Percentiles rank a stretch among this genome's conserved stretches.
Conservation (phyloP, 2,329 filamentous ascomycete genomes). For the Calycina herbarum region DNA sequence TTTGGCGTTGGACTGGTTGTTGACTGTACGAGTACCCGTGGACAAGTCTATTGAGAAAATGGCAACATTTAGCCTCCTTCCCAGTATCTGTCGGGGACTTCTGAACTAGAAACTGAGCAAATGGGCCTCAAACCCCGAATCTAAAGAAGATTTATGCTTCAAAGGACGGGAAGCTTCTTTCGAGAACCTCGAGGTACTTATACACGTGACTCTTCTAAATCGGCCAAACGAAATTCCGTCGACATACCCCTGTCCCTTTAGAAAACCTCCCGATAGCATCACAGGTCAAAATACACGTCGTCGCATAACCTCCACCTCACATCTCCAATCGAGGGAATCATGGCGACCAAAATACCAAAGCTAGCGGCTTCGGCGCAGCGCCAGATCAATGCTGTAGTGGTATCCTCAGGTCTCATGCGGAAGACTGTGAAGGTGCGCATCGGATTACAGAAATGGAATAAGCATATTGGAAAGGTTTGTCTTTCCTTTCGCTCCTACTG, state of each 20-base stretch:
- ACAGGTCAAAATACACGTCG: not conserved
- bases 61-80: no score
- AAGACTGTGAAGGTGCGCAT: slow-evolving; percentile 79
- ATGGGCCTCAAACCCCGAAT: no score
- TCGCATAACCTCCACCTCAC: not conserved
- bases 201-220: not conserved
- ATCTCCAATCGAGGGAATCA: not conserved
- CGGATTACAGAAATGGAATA: slow-evolving; percentile 71
- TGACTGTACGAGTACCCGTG: no score
- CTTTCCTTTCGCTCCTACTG: slow-evolving; percentile 6
- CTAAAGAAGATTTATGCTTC: no score
- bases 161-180: no score
- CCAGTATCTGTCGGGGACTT: no score
- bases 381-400: slow-evolving; percentile 55
- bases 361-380: slow-evolving; percentile 17
- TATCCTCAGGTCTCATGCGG: slow-evolving; percentile 74
- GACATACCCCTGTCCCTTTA: not conserved
- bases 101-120: no score
- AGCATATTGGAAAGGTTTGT: slow-evolving; percentile 67
- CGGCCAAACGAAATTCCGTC: not conserved
- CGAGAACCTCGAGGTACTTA: no score
- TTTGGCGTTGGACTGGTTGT: no score
- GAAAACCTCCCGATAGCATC: not conserved
- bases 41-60: no score
- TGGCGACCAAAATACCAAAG: slow-evolving; percentile 16